phyloP scores from a whole-genome alignment of 1,139 yeast genomes.

The Torulaspora globosa region DNA sequence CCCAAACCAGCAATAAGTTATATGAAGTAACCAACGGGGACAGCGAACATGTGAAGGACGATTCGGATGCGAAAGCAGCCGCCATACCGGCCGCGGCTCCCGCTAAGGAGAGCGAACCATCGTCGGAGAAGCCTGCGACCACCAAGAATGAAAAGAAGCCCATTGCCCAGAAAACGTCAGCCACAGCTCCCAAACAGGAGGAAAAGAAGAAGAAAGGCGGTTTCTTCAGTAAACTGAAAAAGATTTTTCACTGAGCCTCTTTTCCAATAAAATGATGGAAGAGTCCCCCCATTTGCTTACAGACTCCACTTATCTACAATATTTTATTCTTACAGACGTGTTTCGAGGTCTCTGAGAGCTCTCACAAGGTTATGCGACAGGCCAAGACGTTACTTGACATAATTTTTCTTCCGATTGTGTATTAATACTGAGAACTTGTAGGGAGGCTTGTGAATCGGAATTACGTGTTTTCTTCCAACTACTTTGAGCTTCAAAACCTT shows the following conservation, averaged over 20 bases:
- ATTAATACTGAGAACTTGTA: not conserved
- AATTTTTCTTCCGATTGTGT: too few species aligned
- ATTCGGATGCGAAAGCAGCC: not conserved
- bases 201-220: conserved; percentile 45
- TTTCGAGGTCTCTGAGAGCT: not conserved
- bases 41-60: conserved; percentile 4
- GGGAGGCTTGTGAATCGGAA: not conserved
- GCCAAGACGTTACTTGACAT: not conserved
- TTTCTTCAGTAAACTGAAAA: conserved; percentile 46
- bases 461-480: not conserved
- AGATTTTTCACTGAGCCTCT: conserved; percentile 33
- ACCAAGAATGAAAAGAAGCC: conserved; percentile 11
- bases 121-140: conserved; percentile 6
- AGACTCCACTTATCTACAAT: not conserved
- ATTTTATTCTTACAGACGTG: not conserved
- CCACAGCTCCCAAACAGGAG: conserved; percentile 17
- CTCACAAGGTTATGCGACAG: not conserved
- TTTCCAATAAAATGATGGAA: not conserved
- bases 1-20: conserved; percentile 4
- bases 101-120: conserved; percentile 1
- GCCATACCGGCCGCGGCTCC: conserved; percentile 6
- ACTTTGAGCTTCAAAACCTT: not conserved
- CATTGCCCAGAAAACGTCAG: conserved; percentile 6
- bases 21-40: conserved; percentile 3
- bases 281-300: not conserved